Evolutionary conservation across 2,329 filamentous ascomycete species (phyloP).

Genomic region (Neonectria neomacrospora): DNA sequence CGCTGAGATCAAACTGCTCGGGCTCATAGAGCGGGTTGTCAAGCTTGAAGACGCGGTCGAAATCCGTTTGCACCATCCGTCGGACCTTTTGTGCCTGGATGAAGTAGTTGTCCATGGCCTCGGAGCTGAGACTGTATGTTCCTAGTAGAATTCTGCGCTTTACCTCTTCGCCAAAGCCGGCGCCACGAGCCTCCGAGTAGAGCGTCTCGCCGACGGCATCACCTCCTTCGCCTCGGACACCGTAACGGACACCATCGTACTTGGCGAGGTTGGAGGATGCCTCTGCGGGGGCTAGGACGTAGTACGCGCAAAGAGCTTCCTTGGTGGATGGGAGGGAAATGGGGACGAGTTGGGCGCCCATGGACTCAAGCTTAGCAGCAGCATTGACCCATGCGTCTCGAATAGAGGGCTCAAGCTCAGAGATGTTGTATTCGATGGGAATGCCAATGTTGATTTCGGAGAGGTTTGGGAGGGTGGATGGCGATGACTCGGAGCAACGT

Average conservation of each 20-base stretch:
- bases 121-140: conserved; percentile 88
- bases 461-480: conserved; percentile 41
- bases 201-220: conserved; percentile 71
- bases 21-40: conserved; percentile 73
- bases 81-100: conserved; percentile 91
- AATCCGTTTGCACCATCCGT: conserved; percentile 85
- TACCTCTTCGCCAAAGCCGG: conserved; percentile 85
- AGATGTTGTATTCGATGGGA: conserved; percentile 86
- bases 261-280: conserved; percentile 96
- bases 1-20: conserved; percentile 66
- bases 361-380: conserved; percentile 66
- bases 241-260: conserved; percentile 97
- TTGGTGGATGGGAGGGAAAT: conserved; percentile 86
- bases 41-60: conserved; percentile 79
- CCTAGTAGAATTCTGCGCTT: conserved; percentile 88
- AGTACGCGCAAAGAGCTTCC: conserved; percentile 91
- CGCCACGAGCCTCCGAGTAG: conserved; percentile 79
- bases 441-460: conserved; percentile 63
- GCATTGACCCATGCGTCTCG: conserved; percentile 75
- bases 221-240: conserved; percentile 64
- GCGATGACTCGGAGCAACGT: conserved; percentile 52
- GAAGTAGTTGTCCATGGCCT: conserved; percentile 96
- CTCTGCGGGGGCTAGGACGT: conserved; percentile 93
- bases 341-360: conserved; percentile 78
- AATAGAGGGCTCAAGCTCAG: conserved; percentile 77